phyloP scores from a whole-genome alignment of 208 protist species.

The Wallacemonas sp. region DNA sequence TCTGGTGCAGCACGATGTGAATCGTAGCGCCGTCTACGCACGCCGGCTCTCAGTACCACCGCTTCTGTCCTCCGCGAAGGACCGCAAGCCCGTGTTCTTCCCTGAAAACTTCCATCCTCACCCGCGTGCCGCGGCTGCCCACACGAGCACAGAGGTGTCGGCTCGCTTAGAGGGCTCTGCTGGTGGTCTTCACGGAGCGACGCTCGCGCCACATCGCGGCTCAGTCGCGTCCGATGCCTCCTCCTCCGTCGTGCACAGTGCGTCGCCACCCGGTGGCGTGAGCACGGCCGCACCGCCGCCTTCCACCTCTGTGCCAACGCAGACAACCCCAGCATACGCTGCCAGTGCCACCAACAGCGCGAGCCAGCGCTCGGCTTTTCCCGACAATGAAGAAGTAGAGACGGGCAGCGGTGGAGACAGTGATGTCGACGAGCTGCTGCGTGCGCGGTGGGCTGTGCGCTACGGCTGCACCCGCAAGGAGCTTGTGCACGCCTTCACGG shows the following conservation, averaged over 20 bases:
- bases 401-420: no score
- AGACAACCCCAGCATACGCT: no score
- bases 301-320: no score
- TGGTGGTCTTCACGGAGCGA: no score
- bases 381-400: not conserved
- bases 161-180: no score
- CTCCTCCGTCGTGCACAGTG: no score
- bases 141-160: no score
- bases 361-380: not conserved
- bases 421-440: not conserved
- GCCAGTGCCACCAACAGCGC: no score
- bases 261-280: no score
- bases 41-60: conserved; percentile 1
- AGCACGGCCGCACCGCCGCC: no score
- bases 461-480: conserved; percentile 82
- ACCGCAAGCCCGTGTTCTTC: not conserved
- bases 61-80: conserved; percentile 8
- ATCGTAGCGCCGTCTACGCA: conserved; percentile 7
- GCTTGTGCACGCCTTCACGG: conserved; percentile 58
- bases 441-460: conserved; percentile 45
- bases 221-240: not conserved
- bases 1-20: conserved; percentile 50
- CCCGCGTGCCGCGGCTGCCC: no score
- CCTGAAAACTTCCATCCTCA: not conserved
- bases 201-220: no score